phyloP scores from a whole-genome alignment of 2,329 filamentous ascomycete species.

The Fusarium falciforme region DNA sequence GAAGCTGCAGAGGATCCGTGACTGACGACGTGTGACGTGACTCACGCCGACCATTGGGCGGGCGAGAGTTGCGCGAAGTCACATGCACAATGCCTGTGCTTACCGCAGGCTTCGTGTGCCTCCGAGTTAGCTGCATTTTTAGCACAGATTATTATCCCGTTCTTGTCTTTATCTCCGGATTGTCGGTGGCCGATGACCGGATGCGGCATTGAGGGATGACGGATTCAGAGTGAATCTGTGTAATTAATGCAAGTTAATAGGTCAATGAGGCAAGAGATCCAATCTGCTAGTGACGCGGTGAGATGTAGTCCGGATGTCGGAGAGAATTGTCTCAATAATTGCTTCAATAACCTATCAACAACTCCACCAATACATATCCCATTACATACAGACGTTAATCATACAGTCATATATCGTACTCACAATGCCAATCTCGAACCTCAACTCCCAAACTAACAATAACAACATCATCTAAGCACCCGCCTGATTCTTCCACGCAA shows the following conservation, averaged over 20 bases:
- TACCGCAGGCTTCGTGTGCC: background rate
- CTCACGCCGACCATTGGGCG: slow-evolving; percentile 35
- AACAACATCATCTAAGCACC: background rate
- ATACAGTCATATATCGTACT: background rate
- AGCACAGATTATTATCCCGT: background rate
- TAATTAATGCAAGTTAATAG: background rate
- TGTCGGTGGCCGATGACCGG: background rate
- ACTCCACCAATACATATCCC: background rate
- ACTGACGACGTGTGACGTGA: slow-evolving; percentile 32
- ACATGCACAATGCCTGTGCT: slow-evolving; percentile 32
- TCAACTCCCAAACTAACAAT: background rate
- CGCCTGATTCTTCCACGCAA: slow-evolving; percentile 27
- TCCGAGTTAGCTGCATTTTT: background rate
- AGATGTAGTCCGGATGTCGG: background rate
- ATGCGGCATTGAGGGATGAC: background rate
- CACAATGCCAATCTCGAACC: background rate
- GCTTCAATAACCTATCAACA: background rate
- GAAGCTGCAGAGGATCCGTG: background rate
- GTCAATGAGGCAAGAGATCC: background rate
- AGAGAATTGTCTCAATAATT: background rate
- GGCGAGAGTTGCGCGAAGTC: slow-evolving; percentile 47
- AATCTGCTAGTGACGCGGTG: background rate
- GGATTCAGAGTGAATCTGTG: background rate
- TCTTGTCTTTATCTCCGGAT: background rate
- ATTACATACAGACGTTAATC: background rate